phyloP scores from a whole-genome alignment of 257 asterid species.

The Primulina eburnea region DNA sequence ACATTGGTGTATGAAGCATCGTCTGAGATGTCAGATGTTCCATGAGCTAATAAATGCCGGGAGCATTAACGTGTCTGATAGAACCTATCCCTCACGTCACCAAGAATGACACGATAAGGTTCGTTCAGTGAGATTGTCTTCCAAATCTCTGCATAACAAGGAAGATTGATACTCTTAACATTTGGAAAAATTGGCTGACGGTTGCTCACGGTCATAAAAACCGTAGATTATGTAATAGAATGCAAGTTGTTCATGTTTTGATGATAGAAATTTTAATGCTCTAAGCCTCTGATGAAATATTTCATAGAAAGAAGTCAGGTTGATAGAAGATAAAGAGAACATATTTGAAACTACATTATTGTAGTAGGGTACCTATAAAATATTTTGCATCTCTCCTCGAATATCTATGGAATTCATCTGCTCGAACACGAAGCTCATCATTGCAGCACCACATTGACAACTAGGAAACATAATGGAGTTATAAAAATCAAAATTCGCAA shows the following conservation, averaged over 20 bases:
- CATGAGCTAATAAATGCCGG: conserved; percentile 48
- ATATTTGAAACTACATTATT: neutral
- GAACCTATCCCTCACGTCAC: conserved; percentile 60
- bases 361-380: conserved; percentile 39
- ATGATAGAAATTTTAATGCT: neutral
- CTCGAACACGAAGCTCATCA: conserved; percentile 50
- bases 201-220: neutral
- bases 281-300: neutral
- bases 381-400: conserved; percentile 52
- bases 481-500: neutral
- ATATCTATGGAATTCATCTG: conserved; percentile 43
- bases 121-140: conserved; percentile 48
- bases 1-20: conserved; percentile 52
- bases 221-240: neutral
- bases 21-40: conserved; percentile 49
- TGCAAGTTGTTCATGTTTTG: neutral
- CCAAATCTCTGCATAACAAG: conserved; percentile 50
- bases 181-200: neutral
- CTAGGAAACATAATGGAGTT: conserved; percentile 28
- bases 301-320: neutral
- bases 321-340: neutral
- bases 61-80: conserved; percentile 59
- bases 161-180: neutral
- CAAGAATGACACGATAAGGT: conserved; percentile 63
- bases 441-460: conserved; percentile 69